A percentile compares a stretch with the other conserved stretches of the same genome.
Conservation (phyloP, 352 stramenopile genomes). For the Phytophthora idaei region DNA sequence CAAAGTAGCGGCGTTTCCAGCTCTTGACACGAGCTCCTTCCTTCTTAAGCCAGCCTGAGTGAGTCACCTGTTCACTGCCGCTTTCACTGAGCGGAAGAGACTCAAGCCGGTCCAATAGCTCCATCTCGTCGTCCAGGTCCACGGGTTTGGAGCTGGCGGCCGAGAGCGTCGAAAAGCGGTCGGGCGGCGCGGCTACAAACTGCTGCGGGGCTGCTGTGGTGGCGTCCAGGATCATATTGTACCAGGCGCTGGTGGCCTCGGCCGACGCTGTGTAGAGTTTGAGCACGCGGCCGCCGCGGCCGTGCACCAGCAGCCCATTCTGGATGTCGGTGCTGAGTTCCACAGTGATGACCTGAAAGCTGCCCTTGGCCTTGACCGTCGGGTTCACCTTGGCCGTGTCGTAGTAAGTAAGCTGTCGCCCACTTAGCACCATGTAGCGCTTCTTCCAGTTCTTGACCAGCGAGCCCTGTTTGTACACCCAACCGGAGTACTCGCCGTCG, state of each 20-base stretch:
- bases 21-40: conserved; percentile 78
- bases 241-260: conserved; percentile 73
- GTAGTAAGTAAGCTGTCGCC: conserved; percentile 87
- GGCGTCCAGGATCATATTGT: conserved; percentile 77
- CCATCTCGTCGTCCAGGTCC: conserved; percentile 61
- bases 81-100: conserved; percentile 57
- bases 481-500: conserved; percentile 69
- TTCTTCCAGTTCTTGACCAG: conserved; percentile 88
- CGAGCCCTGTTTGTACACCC: conserved; percentile 87
- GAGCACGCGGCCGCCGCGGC: conserved; percentile 77
- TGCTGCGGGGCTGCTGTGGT: conserved; percentile 36
- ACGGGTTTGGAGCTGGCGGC: conserved; percentile 11
- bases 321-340: conserved; percentile 83
- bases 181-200: conserved; percentile 24
- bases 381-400: conserved; percentile 65
- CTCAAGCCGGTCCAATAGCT: conserved; percentile 60
- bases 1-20: conserved; percentile 86
- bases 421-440: conserved; percentile 82
- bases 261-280: conserved; percentile 87
- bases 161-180: conserved; percentile 57
- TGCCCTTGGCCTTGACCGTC: conserved; percentile 76
- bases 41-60: conserved; percentile 85
- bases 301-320: conserved; percentile 83
- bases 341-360: conserved; percentile 86
- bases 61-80: conserved; percentile 48